Evolutionary conservation across 2,329 filamentous ascomycete genomes (phyloP).

Genomic region (Aspergillus sp.): DNA sequence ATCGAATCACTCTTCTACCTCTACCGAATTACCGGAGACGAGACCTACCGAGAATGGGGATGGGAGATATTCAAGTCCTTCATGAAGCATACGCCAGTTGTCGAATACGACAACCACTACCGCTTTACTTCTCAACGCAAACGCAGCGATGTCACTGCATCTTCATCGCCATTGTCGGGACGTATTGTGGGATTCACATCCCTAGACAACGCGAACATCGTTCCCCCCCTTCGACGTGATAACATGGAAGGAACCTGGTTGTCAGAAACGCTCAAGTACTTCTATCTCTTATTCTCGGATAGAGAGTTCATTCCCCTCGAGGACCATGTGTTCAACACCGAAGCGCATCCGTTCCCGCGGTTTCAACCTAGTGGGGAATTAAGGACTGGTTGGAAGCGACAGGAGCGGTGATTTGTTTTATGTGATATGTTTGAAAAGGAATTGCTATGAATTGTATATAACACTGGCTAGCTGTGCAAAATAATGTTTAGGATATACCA

Average conservation of each 20-base stretch:
- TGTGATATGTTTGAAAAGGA: neutral
- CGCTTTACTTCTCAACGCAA: neutral
- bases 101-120: slow-evolving; percentile 49
- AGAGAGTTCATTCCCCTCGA: slow-evolving; percentile 76
- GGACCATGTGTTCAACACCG: slow-evolving; percentile 88
- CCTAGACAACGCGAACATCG: slow-evolving; percentile 63
- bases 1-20: slow-evolving; percentile 97
- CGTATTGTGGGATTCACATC: slow-evolving; percentile 65
- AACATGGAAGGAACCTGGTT: slow-evolving; percentile 99
- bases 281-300: slow-evolving; percentile 88
- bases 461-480: no score
- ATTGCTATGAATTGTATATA: no score
- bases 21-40: slow-evolving; percentile 93
- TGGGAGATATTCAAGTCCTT: slow-evolving; percentile 98
- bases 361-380: slow-evolving; percentile 62
- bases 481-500: no score
- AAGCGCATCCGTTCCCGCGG: slow-evolving; percentile 81
- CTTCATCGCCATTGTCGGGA: slow-evolving; percentile 1
- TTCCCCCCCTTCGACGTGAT: slow-evolving; percentile 66
- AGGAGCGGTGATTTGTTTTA: neutral
- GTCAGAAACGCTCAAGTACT: slow-evolving; percentile 95
- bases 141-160: neutral
- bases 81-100: slow-evolving; percentile 72
- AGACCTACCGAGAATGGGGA: slow-evolving; percentile 87
- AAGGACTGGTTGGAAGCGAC: slow-evolving; percentile 36